A percentile compares a stretch with the other conserved stretches of the same genome.
Conservation (phyloP, 1,284 basidiomycete genomes). For the Mycosarcoma maydis region DNA sequence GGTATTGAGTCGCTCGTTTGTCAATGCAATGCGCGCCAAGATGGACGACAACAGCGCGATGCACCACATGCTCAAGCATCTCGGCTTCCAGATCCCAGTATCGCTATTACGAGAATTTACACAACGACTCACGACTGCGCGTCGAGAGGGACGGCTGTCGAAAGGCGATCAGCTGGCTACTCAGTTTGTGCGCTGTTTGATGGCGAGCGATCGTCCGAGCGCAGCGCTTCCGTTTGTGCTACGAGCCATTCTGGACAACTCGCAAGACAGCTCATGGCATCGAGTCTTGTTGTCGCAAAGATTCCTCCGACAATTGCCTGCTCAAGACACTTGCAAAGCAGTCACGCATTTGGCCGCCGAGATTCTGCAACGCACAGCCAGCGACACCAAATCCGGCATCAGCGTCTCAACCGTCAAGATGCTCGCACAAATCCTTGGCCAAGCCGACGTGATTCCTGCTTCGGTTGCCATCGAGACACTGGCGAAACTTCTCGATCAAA, state of each 20-base stretch:
- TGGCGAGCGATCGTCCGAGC: neutral
- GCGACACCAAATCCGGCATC: neutral
- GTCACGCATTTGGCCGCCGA: neutral
- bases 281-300: constrained; percentile 1
- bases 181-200: neutral
- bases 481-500: neutral
- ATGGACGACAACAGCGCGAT: too few species aligned
- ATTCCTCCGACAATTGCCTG: neutral
- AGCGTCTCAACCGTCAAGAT: constrained; percentile 4
- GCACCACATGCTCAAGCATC: too few species aligned
- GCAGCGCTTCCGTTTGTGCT: neutral
- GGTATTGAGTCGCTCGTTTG: too few species aligned
- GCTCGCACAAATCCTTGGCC: neutral
- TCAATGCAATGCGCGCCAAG: too few species aligned
- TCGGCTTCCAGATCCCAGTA: too few species aligned
- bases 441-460: neutral
- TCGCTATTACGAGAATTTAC: too few species aligned
- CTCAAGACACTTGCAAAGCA: neutral
- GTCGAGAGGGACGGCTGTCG: neutral
- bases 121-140: neutral
- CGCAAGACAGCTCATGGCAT: constrained; percentile 7
- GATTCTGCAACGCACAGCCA: neutral
- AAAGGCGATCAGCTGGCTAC: neutral
- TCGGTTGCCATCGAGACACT: neutral
- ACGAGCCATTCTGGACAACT: neutral